Evolutionary conservation across 2,329 filamentous ascomycete genomes (phyloP).

Genomic region (Xylariales sp.): DNA sequence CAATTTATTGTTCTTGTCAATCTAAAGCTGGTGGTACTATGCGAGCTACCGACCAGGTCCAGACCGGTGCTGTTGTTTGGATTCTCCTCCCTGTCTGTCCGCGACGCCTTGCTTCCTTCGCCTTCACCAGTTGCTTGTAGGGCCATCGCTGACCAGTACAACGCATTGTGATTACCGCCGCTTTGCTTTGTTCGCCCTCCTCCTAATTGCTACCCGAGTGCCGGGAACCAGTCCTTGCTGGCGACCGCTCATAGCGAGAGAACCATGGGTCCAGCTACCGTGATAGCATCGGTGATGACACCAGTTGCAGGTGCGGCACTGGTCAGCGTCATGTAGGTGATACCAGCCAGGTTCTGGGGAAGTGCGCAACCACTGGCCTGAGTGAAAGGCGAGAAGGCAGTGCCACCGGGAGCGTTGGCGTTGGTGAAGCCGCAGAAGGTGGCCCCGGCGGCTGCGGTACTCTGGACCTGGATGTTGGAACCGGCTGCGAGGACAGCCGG

Average conservation of each 20-base stretch:
- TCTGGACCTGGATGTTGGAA: conserved; percentile 42
- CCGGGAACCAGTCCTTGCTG: background rate
- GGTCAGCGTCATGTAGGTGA: conserved; percentile 64
- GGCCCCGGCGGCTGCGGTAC: conserved; percentile 44
- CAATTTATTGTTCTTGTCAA: conserved; percentile 2
- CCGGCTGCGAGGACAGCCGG: conserved; percentile 36
- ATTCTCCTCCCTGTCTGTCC: conserved; percentile 1
- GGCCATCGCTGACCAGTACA: too few species aligned
- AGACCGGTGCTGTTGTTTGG: conserved; percentile 7
- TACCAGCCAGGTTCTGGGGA: conserved; percentile 56
- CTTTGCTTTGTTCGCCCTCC: background rate
- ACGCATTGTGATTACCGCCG: background rate
- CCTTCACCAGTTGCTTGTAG: too few species aligned
- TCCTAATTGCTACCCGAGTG: too few species aligned
- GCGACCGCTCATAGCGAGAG: conserved; percentile 36
- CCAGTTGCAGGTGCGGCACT: conserved; percentile 46
- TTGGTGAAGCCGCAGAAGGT: conserved; percentile 65
- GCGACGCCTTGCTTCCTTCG: background rate
- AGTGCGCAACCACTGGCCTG: conserved; percentile 52
- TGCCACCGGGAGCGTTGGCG: conserved; percentile 52
- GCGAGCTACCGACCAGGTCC: conserved; percentile 8
- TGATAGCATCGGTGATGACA: conserved; percentile 55
- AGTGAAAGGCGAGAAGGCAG: conserved; percentile 54
- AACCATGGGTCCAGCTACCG: conserved; percentile 61
- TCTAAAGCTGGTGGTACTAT: conserved; percentile 10